Conservation (phyloP, 2,329 filamentous ascomycete genomes). For the Fusarium bulbicola region DNA sequence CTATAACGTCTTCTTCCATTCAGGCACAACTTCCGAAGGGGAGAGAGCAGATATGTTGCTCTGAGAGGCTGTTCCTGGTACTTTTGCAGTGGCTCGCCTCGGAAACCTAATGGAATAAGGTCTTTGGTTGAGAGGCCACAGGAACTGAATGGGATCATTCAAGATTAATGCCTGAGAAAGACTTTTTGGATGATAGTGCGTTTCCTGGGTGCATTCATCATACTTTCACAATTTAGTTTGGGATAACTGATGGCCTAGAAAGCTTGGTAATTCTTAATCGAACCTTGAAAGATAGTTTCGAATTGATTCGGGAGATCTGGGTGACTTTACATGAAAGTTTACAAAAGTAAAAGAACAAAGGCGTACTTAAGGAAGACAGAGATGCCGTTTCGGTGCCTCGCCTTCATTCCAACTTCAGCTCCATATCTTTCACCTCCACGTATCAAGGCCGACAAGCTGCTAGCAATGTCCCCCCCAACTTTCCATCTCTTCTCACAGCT, state of each 20-base stretch:
- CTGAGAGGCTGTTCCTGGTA: background rate
- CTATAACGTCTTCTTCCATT: background rate
- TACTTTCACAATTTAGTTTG: background rate
- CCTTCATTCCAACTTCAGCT: background rate
- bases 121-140: background rate
- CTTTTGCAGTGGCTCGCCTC: too few species aligned
- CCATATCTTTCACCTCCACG: background rate
- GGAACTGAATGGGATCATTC: background rate
- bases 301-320: background rate
- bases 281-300: background rate
- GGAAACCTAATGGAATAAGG: background rate
- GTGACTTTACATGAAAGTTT: background rate
- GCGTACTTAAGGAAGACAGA: background rate
- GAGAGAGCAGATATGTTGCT: background rate
- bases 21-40: background rate
- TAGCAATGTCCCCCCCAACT: background rate
- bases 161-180: background rate
- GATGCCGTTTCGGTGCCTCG: accelerated
- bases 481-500: background rate
- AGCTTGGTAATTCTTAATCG: background rate
- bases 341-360: background rate
- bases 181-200: background rate
- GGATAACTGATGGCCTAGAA: background rate
- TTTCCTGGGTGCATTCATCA: accelerated
- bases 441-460: background rate